These are phyloP conservation scores for Westerdykella aurantiaca DNA, from an alignment of 2,329 filamentous ascomycete species.

Conservation along the genomic window DNA sequence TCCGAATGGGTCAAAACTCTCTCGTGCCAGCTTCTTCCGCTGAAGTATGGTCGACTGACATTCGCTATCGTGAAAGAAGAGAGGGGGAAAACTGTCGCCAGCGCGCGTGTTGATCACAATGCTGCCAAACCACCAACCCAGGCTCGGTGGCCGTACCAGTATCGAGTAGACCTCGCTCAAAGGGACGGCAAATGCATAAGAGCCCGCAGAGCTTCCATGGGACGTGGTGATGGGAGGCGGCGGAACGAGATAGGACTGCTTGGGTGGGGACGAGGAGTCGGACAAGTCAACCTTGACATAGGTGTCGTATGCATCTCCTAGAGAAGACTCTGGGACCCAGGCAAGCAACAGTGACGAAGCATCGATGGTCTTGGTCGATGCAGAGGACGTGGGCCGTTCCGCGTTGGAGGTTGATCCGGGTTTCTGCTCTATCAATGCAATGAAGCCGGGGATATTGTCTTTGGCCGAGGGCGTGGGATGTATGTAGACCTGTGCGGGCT, in stretches of 20 bases:
- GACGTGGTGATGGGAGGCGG: constrained; percentile 80
- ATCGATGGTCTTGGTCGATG: constrained; percentile 42
- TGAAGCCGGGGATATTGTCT: constrained; percentile 92
- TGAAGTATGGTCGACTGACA: constrained; percentile 93
- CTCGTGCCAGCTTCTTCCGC: constrained; percentile 76
- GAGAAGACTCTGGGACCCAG: constrained; percentile 84
- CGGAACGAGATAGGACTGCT: constrained; percentile 84
- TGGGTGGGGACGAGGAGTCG: constrained; percentile 72
- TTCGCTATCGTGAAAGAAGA: constrained; percentile 97
- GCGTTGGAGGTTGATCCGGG: constrained; percentile 26
- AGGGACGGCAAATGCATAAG: constrained; percentile 88
- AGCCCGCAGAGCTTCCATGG: constrained; percentile 64
- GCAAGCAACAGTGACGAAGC: constrained; percentile 76
- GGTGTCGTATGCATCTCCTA: constrained; percentile 75
- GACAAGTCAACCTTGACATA: constrained; percentile 95
- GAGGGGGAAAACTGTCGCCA: constrained; percentile 87
- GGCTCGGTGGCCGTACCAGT: constrained; percentile 79
- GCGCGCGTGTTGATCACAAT: constrained; percentile 85
- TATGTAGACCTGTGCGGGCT: constrained; percentile 69
- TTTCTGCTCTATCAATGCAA: constrained; percentile 90
- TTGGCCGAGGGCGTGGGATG: constrained; percentile 89
- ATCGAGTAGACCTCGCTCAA: constrained; percentile 87
- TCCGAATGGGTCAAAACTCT: constrained; percentile 86
- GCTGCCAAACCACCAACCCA: constrained; percentile 98
- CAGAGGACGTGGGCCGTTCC: constrained; percentile 38